phyloP scores from a whole-genome alignment of 768 basidiomycete species.

The Kwoniella newhampshirensis region DNA sequence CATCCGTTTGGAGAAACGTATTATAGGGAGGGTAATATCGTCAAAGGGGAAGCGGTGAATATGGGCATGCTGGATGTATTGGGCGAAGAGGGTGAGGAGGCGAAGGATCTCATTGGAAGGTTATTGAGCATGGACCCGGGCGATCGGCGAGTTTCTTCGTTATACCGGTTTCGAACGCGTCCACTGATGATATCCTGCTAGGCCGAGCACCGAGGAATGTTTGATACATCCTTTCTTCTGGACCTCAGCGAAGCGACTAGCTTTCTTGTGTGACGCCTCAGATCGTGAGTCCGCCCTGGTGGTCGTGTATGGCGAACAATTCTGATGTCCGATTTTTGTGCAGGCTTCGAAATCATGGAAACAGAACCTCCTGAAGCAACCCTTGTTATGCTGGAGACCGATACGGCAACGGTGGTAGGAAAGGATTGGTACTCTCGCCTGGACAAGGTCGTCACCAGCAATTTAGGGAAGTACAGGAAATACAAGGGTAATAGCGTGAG shows the following conservation, averaged over 20 bases:
- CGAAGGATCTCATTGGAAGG: conserved; percentile 68
- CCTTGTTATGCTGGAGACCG: conserved; percentile 71
- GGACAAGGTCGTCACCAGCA: conserved; percentile 88
- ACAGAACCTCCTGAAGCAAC: conserved; percentile 80
- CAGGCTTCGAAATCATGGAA: conserved; percentile 88
- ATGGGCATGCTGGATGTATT: conserved; percentile 71
- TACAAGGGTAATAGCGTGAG: conserved; percentile 89
- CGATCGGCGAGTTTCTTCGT: conserved; percentile 63
- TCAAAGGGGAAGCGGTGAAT: conserved; percentile 69
- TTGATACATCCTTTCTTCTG: conserved; percentile 96
- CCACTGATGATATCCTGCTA: conserved; percentile 43
- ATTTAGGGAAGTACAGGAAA: conserved; percentile 94
- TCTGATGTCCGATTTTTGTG: conserved; percentile 3
- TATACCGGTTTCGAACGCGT: not conserved
- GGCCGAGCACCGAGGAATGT: conserved; percentile 84
- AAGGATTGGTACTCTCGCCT: conserved; percentile 84
- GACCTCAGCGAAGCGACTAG: conserved; percentile 78
- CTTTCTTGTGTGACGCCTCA: conserved; percentile 95
- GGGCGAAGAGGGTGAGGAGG: conserved; percentile 94
- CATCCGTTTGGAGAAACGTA: conserved; percentile 94
- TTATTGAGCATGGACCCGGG: conserved; percentile 79
- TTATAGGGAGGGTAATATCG: conserved; percentile 90
- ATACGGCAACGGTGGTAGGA: conserved; percentile 66
- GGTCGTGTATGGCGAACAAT: not conserved
- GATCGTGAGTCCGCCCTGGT: conserved; percentile 61